Evolutionary conservation across 2,329 filamentous ascomycete species (phyloP), one percentile per base, ranked within the genome.

Genomic region (Fusarium annulatum): DNA sequence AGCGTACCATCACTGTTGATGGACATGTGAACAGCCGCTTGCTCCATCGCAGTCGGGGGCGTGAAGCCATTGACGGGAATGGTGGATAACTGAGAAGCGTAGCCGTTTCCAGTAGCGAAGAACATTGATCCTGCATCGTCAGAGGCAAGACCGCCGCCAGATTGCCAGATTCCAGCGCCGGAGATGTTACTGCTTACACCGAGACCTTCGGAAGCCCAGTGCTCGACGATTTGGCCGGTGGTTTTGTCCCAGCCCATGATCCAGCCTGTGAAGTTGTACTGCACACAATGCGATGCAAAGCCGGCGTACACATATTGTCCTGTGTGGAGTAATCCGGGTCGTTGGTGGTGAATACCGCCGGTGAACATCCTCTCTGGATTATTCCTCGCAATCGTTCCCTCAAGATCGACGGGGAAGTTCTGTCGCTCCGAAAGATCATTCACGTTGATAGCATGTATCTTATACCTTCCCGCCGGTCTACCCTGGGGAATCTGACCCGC

Each of bases 251-350:
- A 83, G 7, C 86, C 86, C 45, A 89, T 81, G 45, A 89, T 80
- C 80, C 85, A 85, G 30, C 87, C 86, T 3, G 87, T 88, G 69
- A 88, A 88, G 74, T 89, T 88, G 77, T 86, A 89, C 62, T 86
- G 82, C 30, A 88, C 88, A 56, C 88, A 90, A 68, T 89, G 85
- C 15, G 86, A 88, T 1, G 86, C 88, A 67, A 89, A 89, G 0
- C 83, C 87, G 1, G 84, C 86, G 61, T 88, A 88, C 10, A 90
- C 80, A 48, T 82, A 83, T 57, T 85, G 81, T 4, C 85, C 85
- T 1, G 85, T 78, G 30, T 86, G 80, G 3, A 85, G 80, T 18
- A 90, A 77, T 7, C 82, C 84, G 0, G 88, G 86, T 12, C 87
- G 82, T 73, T 89, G 88, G 38, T 88, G 82, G 42, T 88, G 83